phyloP scores from a whole-genome alignment of 805 yeast genomes.

The Candida broadrunensis region DNA sequence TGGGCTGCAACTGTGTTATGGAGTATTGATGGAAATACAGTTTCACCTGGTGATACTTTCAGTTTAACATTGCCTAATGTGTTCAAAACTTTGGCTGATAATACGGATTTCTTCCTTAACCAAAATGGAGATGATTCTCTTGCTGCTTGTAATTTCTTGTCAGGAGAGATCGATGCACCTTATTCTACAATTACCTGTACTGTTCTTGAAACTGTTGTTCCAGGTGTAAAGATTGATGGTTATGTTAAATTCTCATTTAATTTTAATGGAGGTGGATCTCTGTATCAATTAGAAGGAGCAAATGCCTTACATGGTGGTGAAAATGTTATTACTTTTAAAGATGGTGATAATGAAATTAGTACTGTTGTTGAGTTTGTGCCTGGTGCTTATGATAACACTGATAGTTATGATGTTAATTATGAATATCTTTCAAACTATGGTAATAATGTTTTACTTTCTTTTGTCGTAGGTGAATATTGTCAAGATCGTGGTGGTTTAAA shows the following conservation, averaged over 20 bases:
- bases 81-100: no score
- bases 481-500: no score
- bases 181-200: constrained; percentile 17
- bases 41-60: constrained; percentile 15
- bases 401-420: no score
- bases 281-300: constrained; percentile 15
- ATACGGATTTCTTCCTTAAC: no score
- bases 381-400: no score
- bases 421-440: no score
- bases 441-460: no score
- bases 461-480: no score
- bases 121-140: no score
- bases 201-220: constrained; percentile 6
- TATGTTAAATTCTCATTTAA: constrained; percentile 16
- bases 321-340: constrained; percentile 15
- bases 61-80: no score
- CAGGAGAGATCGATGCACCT: constrained; percentile 14
- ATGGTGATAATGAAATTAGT: constrained; percentile 12
- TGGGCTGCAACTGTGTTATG: constrained; percentile 12
- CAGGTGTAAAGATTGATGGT: constrained; percentile 13
- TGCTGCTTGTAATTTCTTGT: constrained; percentile 20
- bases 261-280: constrained; percentile 17
- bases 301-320: constrained; percentile 13
- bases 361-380: constrained; percentile 6
- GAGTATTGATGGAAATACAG: constrained; percentile 7